Evolutionary conservation across 768 basidiomycete genomes (phyloP).

Genomic region (Stropharia rugosoannulata): DNA sequence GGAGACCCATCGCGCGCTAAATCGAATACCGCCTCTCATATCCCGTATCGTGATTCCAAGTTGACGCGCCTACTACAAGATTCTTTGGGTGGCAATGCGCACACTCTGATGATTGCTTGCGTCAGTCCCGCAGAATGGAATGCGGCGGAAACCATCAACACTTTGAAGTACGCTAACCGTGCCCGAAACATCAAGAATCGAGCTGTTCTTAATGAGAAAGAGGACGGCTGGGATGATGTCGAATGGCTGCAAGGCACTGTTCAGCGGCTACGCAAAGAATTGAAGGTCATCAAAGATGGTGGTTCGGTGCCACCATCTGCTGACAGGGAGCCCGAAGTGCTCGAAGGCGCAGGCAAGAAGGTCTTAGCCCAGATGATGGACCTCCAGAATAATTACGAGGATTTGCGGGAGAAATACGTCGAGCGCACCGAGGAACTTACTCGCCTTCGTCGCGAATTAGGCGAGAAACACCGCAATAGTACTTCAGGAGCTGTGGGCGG

Average conservation of each 20-base stretch:
- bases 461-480: conserved; percentile 65
- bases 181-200: conserved; percentile 97
- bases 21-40: conserved; percentile 80
- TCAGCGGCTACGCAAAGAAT: conserved; percentile 80
- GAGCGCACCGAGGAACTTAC: conserved; percentile 89
- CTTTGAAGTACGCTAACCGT: conserved; percentile 95
- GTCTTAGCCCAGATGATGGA: conserved; percentile 80
- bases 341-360: conserved; percentile 71
- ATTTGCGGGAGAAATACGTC: conserved; percentile 79
- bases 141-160: conserved; percentile 89
- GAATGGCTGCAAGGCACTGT: conserved; percentile 94
- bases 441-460: conserved; percentile 73
- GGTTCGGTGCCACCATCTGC: conserved; percentile 30
- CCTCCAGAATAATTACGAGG: conserved; percentile 83
- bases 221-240: conserved; percentile 98
- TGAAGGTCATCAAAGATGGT: conserved; percentile 78
- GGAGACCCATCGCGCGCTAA: conserved; percentile 90
- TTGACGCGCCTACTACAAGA: conserved; percentile 95
- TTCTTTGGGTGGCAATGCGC: conserved; percentile 95
- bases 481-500: conserved; percentile 62
- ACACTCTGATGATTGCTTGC: conserved; percentile 99
- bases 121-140: conserved; percentile 97
- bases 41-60: conserved; percentile 98
- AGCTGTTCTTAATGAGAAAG: conserved; percentile 88
- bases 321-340: conserved; percentile 33